Conservation (phyloP, 306 rosid genomes). For the Trifolium repens region DNA sequence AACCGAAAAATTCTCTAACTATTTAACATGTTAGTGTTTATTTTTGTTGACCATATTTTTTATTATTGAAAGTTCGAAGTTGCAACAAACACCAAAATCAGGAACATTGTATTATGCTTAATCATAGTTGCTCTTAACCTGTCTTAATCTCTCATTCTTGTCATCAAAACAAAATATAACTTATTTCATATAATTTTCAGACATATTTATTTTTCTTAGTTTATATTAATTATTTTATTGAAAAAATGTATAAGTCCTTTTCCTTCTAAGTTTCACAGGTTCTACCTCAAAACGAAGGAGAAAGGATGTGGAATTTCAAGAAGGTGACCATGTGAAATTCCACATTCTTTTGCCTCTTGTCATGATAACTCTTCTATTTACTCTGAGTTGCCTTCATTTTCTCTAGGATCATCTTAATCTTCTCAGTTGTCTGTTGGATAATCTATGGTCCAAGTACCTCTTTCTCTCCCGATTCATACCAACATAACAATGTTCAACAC, state of each 20-base stretch:
- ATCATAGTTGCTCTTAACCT: background rate
- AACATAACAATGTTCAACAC: too few species aligned
- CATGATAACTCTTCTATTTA: too few species aligned
- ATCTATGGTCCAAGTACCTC: too few species aligned
- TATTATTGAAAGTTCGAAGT: background rate
- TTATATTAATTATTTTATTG: conserved; percentile 1
- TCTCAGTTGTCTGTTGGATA: too few species aligned
- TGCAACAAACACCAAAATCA: background rate
- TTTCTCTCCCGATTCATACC: too few species aligned
- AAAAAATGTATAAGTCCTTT: conserved; percentile 29
- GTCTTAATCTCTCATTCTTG: background rate
- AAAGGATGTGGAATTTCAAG: too few species aligned
- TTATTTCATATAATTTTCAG: background rate
- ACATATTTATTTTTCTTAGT: background rate
- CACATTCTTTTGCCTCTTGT: too few species aligned
- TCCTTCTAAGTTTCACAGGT: conserved; percentile 57
- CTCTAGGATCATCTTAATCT: too few species aligned
- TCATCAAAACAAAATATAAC: conserved; percentile 18
- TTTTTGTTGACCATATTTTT: background rate
- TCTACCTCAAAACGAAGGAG: conserved; percentile 68
- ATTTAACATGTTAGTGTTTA: background rate
- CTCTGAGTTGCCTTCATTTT: too few species aligned
- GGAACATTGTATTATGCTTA: background rate
- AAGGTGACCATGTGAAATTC: too few species aligned
- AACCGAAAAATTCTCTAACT: conserved; percentile 18